These are phyloP conservation scores for Kokia cookei DNA, from an alignment of 441 rosid genomes.

Conservation along the genomic window DNA sequence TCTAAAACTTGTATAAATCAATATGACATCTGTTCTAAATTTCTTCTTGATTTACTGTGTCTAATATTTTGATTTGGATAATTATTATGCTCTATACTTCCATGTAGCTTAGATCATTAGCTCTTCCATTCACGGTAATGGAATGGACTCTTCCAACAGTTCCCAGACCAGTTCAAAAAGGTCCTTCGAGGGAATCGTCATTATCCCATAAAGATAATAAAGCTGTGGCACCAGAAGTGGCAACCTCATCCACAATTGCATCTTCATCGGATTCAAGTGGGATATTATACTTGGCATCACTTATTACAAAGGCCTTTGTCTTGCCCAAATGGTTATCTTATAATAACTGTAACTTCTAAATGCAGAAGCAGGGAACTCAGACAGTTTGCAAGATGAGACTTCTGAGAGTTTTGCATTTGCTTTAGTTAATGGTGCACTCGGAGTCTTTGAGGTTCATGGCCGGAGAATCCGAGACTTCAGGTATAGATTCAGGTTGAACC, in stretches of 20 bases:
- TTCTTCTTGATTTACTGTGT: not conserved
- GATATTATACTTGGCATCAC: conserved; percentile 25
- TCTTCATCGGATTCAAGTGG: conserved; percentile 71
- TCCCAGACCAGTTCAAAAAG: conserved; percentile 68
- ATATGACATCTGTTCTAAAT: not conserved
- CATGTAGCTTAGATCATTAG: conserved; percentile 99
- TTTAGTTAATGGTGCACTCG: conserved; percentile 93
- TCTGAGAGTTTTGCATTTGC: conserved; percentile 98
- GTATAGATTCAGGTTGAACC: conserved; percentile 27
- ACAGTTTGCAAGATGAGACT: conserved; percentile 64
- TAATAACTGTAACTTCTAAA: conserved; percentile 16
- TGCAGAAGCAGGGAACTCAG: conserved; percentile 48
- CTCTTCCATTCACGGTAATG: conserved; percentile 97
- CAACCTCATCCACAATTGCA: conserved; percentile 33
- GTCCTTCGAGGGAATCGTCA: conserved; percentile 45
- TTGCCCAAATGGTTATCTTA: conserved; percentile 6
- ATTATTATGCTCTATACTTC: conserved; percentile 39
- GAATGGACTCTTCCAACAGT: conserved; percentile 99
- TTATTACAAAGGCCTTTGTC: conserved; percentile 5
- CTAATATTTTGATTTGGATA: conserved; percentile 22
- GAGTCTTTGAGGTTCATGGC: conserved; percentile 98
- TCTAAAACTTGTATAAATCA: not conserved
- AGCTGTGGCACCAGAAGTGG: conserved; percentile 42
- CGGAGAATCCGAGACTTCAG: conserved; percentile 95
- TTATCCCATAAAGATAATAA: conserved; percentile 32